phyloP scores from a whole-genome alignment of 2,329 filamentous ascomycete species.

The Fusarium fracticaudum region DNA sequence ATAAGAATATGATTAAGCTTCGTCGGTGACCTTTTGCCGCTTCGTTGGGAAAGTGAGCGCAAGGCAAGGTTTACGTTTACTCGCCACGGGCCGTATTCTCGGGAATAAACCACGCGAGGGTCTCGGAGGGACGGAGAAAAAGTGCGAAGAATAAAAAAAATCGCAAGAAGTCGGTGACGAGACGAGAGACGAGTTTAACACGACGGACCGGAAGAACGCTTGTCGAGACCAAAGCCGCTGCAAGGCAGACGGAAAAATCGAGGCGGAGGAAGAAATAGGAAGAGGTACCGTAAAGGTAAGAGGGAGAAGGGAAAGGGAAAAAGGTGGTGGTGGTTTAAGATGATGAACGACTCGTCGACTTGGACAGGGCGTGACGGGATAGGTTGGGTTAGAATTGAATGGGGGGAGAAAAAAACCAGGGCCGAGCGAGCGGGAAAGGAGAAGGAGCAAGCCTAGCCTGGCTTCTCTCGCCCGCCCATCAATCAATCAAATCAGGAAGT shows the following conservation, averaged over 20 bases:
- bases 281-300: conserved; percentile 26
- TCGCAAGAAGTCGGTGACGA: conserved; percentile 36
- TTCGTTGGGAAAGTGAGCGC: conserved; percentile 36
- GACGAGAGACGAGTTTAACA: conserved; percentile 6
- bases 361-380: conserved; percentile 35
- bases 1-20: conserved; percentile 23
- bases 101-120: conserved; percentile 42
- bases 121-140: conserved; percentile 40
- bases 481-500: conserved; percentile 42
- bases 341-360: conserved; percentile 40
- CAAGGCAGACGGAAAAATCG: conserved; percentile 35
- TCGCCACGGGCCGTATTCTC: conserved; percentile 37
- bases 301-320: conserved; percentile 17
- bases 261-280: conserved; percentile 22
- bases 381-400: conserved; percentile 30
- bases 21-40: conserved; percentile 24
- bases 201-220: conserved; percentile 28
- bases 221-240: conserved; percentile 38
- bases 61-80: conserved; percentile 29
- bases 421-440: conserved; percentile 42
- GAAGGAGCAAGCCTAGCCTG: conserved; percentile 36
- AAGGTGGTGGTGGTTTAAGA: conserved; percentile 36
- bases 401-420: conserved; percentile 42
- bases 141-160: conserved; percentile 29
- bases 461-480: not conserved